Evolutionary conservation across 83 land plant genomes (phyloP), one percentile per base, ranked within the genome.

Genomic region (Isoetes engelmannii): DNA sequence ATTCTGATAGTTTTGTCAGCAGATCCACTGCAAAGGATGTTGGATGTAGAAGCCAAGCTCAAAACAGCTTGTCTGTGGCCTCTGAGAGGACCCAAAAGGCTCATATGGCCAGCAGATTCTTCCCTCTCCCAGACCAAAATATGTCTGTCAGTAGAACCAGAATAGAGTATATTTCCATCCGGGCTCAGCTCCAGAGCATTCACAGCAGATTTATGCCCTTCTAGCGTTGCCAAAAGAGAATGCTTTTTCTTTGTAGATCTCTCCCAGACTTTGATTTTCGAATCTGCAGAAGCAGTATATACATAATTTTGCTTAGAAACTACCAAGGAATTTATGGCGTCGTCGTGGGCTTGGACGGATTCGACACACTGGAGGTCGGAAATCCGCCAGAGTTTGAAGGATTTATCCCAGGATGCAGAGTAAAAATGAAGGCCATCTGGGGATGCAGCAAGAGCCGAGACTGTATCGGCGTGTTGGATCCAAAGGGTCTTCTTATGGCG

Each of bases 331-430:
- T 82, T 84, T 15, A 87, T 72, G 43, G 91, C 87, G 51, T 87
- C 87, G 21, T 82, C 82, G 74, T 87, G 87, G 44, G 79, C 77
- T 15, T 7, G 7, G 3, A 82, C 68, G 4, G 91, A 80, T 48
- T 84, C 84, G 45, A 84, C 13, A 69, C 85, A 87, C 10, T 49
- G 62, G 70, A 69, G 80, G 57, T 84, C 81, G 44, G 70, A 61
- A 5, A 74, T 45, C 45, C 82, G 62, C 91, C 91, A 87, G 3
- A 84, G 67, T 66, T 87, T 87, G 72, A 87, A 59, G 5, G 87
- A 64, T 51, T 77, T 56, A 61, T 87, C 90, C 91, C 91, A 87
- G 7, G 85, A 84, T 21, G 67, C 84, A 13, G 91, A 87, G 80
- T 82, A 87, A 6, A 87, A 76, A 18, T 65, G 54, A 4, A 68